Conservation (phyloP, 108 stramenopile genomes). For the Cyclotella sp. region DNA sequence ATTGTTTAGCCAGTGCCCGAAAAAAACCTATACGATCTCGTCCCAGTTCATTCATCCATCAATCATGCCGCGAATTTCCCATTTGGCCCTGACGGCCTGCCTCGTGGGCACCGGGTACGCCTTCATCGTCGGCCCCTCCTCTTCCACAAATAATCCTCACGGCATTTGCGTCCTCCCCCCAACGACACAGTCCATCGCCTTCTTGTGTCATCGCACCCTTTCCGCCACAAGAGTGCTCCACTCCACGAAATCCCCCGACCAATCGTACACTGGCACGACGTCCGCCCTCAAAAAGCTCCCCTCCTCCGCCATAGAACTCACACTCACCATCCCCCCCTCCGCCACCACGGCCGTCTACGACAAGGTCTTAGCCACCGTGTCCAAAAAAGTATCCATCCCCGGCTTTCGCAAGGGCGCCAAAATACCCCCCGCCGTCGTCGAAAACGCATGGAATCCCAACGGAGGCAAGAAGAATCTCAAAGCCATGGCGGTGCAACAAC, state of each 20-base stretch:
- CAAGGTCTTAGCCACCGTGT: slow-evolving; percentile 71
- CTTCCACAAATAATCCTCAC: not conserved
- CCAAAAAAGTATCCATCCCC: slow-evolving; percentile 76
- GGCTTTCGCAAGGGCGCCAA: slow-evolving; percentile 90
- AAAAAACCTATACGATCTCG: too few species aligned
- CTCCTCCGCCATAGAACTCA: slow-evolving; percentile 75
- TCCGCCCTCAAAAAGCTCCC: slow-evolving; percentile 71
- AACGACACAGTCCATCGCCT: not conserved
- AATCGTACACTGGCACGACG: slow-evolving; percentile 7
- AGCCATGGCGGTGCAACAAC: slow-evolving; percentile 73
- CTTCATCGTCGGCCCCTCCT: slow-evolving; percentile 17
- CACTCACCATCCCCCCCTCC: slow-evolving; percentile 65
- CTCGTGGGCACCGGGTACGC: slow-evolving; percentile 30
- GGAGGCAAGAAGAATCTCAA: slow-evolving; percentile 72
- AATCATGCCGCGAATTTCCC: slow-evolving; percentile 39
- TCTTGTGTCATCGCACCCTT: slow-evolving; percentile 1
- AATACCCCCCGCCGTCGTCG: slow-evolving; percentile 83
- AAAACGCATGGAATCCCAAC: slow-evolving; percentile 71
- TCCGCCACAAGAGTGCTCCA: not conserved
- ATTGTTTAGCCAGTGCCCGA: not conserved
- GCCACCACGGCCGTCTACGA: slow-evolving; percentile 86
- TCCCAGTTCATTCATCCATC: not conserved
- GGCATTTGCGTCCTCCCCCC: not conserved
- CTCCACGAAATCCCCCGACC: slow-evolving; percentile 15
- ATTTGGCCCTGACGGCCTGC: slow-evolving; percentile 42